Percentiles rank a stretch among this genome's conserved stretches.
These are phyloP conservation scores for Sclerotinia borealis DNA, from an alignment of 2,329 filamentous ascomycete genomes.

Conservation along the genomic window DNA sequence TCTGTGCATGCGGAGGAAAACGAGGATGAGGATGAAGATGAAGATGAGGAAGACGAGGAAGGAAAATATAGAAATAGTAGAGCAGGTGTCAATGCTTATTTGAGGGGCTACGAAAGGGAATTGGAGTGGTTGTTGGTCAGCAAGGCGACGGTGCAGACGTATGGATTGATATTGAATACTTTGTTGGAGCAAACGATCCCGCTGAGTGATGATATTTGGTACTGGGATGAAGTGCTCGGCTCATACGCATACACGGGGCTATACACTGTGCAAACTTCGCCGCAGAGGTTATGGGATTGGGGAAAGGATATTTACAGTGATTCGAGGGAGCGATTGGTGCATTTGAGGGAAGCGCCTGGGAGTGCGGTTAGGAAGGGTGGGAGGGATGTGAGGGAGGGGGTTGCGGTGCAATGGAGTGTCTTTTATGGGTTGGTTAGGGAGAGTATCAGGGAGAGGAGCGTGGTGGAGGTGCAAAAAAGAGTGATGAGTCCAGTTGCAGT, in stretches of 20 bases:
- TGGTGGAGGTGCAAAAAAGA: constrained; percentile 63
- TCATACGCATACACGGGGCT: constrained; percentile 73
- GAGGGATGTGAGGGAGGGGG: constrained; percentile 27
- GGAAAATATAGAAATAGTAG: not conserved
- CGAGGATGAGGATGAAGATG: constrained; percentile 32
- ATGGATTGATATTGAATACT: constrained; percentile 70
- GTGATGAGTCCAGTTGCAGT: constrained; percentile 74
- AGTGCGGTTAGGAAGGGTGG: constrained; percentile 22
- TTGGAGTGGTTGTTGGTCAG: constrained; percentile 86
- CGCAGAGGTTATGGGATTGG: constrained; percentile 67
- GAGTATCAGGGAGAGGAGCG: constrained; percentile 65
- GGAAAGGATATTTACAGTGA: constrained; percentile 63
- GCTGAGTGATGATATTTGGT: constrained; percentile 82
- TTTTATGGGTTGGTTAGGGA: constrained; percentile 80
- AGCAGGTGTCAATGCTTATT: constrained; percentile 23
- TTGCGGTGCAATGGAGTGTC: constrained; percentile 51
- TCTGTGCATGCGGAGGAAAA: constrained; percentile 28
- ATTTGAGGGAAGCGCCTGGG: constrained; percentile 27
- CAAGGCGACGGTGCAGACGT: constrained; percentile 88
- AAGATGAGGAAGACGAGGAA: constrained; percentile 30
- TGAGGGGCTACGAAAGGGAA: constrained; percentile 61
- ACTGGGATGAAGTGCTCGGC: constrained; percentile 85
- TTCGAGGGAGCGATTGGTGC: constrained; percentile 27
- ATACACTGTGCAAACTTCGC: constrained; percentile 82
- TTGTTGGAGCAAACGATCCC: constrained; percentile 79